phyloP scores from a whole-genome alignment of 805 yeast genomes.

The Cyberlindnera amylophila region DNA sequence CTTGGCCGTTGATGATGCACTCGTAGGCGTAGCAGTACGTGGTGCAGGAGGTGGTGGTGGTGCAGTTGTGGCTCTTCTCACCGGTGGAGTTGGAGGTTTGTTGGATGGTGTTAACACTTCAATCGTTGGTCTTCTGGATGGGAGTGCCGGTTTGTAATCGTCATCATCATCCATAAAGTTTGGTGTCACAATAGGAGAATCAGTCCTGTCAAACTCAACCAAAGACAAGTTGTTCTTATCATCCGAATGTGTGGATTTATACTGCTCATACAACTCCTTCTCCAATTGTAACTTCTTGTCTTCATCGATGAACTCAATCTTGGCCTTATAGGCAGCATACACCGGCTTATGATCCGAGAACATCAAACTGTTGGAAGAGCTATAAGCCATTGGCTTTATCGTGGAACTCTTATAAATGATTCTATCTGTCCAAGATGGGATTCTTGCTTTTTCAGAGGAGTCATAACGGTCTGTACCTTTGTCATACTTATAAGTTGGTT shows the following conservation, averaged over 20 bases:
- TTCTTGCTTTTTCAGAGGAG: slow-evolving; percentile 84
- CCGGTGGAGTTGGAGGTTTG: slow-evolving; percentile 18
- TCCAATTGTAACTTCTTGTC: slow-evolving; percentile 50
- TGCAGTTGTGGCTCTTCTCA: slow-evolving; percentile 9
- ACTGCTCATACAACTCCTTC: slow-evolving; percentile 55
- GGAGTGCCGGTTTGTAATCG: slow-evolving; percentile 20
- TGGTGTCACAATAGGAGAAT: slow-evolving; percentile 5
- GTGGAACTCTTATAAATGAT: slow-evolving; percentile 32
- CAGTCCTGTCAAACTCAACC: slow-evolving; percentile 20
- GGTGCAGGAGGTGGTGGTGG: slow-evolving; percentile 17
- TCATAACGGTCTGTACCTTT: slow-evolving; percentile 81
- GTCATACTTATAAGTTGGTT: slow-evolving; percentile 93
- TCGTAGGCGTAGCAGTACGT: slow-evolving; percentile 10
- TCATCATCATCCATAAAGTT: slow-evolving; percentile 23
- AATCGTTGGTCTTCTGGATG: slow-evolving; percentile 11
- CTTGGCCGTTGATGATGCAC: slow-evolving; percentile 1
- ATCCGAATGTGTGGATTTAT: slow-evolving; percentile 37
- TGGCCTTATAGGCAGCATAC: slow-evolving; percentile 68
- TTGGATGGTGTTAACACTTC: slow-evolving; percentile 21
- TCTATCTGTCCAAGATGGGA: slow-evolving; percentile 98
- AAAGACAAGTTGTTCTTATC: slow-evolving; percentile 25
- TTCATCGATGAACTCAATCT: slow-evolving; percentile 68
- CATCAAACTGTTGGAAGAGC: slow-evolving; percentile 51
- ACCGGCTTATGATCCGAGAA: slow-evolving; percentile 94
- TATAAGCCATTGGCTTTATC: slow-evolving; percentile 63